phyloP scores from a whole-genome alignment of 164 flowering plant genomes.

The Hamamelis virginiana region DNA sequence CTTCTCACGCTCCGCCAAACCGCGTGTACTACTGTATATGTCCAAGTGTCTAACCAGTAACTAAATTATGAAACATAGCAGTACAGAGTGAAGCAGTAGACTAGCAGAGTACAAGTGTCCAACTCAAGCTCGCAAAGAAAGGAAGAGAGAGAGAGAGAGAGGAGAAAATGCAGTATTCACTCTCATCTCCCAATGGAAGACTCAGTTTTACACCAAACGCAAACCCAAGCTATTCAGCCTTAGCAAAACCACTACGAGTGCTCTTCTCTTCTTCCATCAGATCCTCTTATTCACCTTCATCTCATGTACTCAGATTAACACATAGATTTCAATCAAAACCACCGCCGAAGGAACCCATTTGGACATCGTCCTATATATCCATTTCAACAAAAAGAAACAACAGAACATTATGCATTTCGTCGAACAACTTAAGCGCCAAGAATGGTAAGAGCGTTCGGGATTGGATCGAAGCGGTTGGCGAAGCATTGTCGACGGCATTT shows the following conservation, averaged over 20 bases:
- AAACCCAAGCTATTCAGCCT: neutral
- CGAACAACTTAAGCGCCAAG: slow-evolving; percentile 20
- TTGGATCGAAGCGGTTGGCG: slow-evolving; percentile 47
- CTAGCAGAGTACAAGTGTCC: too few relatives aligned
- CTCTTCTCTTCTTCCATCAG: neutral
- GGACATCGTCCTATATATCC: neutral
- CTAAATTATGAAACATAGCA: too few relatives aligned
- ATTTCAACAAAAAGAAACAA: neutral
- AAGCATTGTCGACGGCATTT: slow-evolving; percentile 62
- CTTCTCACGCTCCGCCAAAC: too few relatives aligned
- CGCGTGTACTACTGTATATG: too few relatives aligned
- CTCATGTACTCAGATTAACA: neutral
- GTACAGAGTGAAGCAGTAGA: too few relatives aligned
- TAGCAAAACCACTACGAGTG: neutral
- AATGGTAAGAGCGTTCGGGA: slow-evolving; percentile 20
- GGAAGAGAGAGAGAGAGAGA: neutral
- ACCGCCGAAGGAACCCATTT: slow-evolving; percentile 6
- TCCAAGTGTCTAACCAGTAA: too few relatives aligned
- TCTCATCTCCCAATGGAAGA: slow-evolving; percentile 6
- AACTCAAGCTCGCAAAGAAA: too few relatives aligned
- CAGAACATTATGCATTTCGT: slow-evolving; percentile 26
- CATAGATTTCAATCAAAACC: neutral
- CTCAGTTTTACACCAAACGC: neutral
- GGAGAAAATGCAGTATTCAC: slow-evolving; percentile 10
- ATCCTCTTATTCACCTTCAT: neutral